Percentiles rank a stretch among this genome's conserved stretches.
Conservation (phyloP, 192 early-diverging fungal species). For the Rhizoclosmatium globosum region DNA sequence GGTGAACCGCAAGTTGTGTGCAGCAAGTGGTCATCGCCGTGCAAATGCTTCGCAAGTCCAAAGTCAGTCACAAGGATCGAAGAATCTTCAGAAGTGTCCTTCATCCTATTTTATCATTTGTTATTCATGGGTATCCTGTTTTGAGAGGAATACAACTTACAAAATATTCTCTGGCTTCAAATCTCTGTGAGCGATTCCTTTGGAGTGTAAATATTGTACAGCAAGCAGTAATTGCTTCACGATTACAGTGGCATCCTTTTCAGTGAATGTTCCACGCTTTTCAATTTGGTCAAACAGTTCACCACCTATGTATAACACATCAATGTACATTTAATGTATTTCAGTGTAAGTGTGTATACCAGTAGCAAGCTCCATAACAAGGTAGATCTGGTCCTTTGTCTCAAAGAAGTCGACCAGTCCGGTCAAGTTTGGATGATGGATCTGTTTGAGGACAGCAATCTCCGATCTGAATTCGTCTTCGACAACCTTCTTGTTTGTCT, state of each 20-base stretch:
- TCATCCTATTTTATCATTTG: constrained; percentile 1
- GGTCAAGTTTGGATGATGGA: constrained; percentile 56
- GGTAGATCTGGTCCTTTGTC: constrained; percentile 45
- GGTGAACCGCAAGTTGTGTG: constrained; percentile 72
- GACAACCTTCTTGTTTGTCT: constrained; percentile 45
- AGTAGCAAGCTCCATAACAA: constrained; percentile 60
- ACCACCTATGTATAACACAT: constrained; percentile 47
- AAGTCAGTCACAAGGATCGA: constrained; percentile 68
- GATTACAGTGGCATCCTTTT: constrained; percentile 57
- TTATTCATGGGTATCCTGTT: not conserved
- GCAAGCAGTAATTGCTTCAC: constrained; percentile 56
- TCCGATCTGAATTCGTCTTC: constrained; percentile 71
- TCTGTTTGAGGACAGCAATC: constrained; percentile 72
- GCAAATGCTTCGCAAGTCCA: constrained; percentile 70
- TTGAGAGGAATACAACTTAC: constrained; percentile 19
- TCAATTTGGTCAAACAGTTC: constrained; percentile 67
- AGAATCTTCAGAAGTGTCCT: constrained; percentile 6
- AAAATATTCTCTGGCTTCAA: constrained; percentile 68
- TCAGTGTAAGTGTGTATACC: constrained; percentile 27
- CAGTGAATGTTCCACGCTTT: constrained; percentile 56
- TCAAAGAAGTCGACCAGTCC: constrained; percentile 53
- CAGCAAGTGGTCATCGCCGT: constrained; percentile 64
- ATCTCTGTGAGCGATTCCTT: constrained; percentile 58
- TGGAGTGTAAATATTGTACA: constrained; percentile 57
- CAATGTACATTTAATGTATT: not conserved